Evolutionary conservation across 805 yeast species (phyloP).

Genomic region (Cephaloascus fragrans): DNA sequence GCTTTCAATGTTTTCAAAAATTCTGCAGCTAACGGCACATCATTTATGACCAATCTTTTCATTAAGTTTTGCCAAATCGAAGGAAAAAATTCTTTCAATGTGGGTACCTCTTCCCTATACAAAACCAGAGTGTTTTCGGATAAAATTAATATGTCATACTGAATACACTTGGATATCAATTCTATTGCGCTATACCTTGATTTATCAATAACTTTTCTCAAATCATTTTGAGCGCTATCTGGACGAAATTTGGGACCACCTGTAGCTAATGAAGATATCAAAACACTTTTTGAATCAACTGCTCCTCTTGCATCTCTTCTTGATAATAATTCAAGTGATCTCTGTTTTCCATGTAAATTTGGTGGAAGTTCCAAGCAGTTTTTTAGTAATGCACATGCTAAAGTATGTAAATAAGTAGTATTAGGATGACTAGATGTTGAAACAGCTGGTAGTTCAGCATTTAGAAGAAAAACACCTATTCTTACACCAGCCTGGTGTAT

Average conservation of each 20-base stretch:
- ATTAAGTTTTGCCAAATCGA: constrained; percentile 2
- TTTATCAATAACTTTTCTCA: constrained; percentile 6
- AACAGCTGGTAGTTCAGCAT: constrained; percentile 4
- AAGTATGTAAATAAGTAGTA: background rate
- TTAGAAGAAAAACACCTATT: constrained; percentile 37
- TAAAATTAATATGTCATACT: constrained; percentile 35
- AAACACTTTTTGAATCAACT: constrained; percentile 31
- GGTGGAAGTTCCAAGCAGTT: constrained; percentile 10
- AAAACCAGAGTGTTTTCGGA: constrained; percentile 28
- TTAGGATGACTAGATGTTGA: background rate
- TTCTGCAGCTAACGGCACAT: constrained; percentile 2
- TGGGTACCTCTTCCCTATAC: background rate
- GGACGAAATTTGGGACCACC: background rate
- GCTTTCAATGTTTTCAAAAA: constrained; percentile 1
- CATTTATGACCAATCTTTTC: background rate
- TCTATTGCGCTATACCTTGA: constrained; percentile 13
- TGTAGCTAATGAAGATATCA: constrained; percentile 14
- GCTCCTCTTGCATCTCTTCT: constrained; percentile 39
- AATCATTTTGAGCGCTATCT: constrained; percentile 1
- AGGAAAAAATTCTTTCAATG: background rate
- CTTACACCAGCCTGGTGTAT: constrained; percentile 43
- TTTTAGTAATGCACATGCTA: constrained; percentile 6
- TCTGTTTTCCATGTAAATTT: constrained; percentile 11
- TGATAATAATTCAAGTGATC: constrained; percentile 25
- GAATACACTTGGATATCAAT: constrained; percentile 28